Evolutionary conservation across 768 basidiomycete genomes (phyloP).

Genomic region (Cyathus striatus): DNA sequence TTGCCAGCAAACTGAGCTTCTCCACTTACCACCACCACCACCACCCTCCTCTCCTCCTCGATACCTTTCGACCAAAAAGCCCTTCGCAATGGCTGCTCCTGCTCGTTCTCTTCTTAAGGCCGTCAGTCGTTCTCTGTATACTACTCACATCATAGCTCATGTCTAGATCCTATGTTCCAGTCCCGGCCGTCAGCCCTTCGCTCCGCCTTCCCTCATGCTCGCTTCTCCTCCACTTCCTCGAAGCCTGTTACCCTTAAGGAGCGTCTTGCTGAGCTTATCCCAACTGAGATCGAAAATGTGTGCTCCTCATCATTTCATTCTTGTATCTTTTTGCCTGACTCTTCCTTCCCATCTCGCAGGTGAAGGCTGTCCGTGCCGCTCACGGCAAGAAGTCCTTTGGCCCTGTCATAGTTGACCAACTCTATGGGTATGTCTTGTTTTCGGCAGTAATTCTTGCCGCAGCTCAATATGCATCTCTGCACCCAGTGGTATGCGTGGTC

Average conservation of each 20-base stretch:
- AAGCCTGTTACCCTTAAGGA: constrained; percentile 85
- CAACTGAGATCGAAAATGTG: constrained; percentile 75
- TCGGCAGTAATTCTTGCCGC: too few relatives aligned
- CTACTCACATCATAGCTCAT: constrained; percentile 1
- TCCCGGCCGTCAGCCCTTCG: constrained; percentile 46
- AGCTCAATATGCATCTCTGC: too few relatives aligned
- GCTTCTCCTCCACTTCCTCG: constrained; percentile 59
- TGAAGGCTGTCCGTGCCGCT: constrained; percentile 75
- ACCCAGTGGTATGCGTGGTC: constrained; percentile 76
- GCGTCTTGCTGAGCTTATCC: constrained; percentile 90
- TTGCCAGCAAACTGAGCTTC: too few relatives aligned
- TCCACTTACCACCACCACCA: constrained; percentile 2
- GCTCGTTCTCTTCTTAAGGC: constrained; percentile 29
- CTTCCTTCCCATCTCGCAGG: constrained; percentile 34
- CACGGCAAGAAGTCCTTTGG: constrained; percentile 95
- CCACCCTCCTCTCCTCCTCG: constrained; percentile 8
- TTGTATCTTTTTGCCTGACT: too few relatives aligned
- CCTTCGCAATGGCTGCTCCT: constrained; percentile 42
- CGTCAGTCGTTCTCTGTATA: constrained; percentile 25
- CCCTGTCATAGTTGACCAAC: constrained; percentile 84
- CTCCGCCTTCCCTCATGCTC: constrained; percentile 38
- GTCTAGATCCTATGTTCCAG: constrained; percentile 22
- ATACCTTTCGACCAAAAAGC: constrained; percentile 8
- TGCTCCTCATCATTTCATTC: constrained; percentile 10
- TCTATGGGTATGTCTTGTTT: constrained; percentile 70